Conservation (phyloP, 192 early-diverging fungal genomes). For the Umbelopsis ramanniana region DNA sequence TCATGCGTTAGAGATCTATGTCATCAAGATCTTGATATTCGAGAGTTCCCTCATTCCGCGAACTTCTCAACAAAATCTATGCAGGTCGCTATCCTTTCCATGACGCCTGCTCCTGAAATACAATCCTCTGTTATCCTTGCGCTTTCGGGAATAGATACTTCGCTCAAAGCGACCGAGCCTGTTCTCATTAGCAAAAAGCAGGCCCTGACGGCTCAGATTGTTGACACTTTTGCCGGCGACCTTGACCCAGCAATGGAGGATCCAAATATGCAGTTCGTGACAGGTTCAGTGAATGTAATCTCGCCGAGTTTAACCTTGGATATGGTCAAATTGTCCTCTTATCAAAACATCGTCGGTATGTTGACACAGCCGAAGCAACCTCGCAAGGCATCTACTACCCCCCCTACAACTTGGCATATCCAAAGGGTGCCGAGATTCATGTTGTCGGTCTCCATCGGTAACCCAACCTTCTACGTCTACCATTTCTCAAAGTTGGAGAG, state of each 20-base stretch:
- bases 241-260: neutral
- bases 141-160: neutral
- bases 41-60: neutral
- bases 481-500: neutral
- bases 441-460: neutral
- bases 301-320: neutral
- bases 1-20: neutral
- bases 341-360: neutral
- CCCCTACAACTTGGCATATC: neutral
- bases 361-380: neutral
- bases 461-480: neutral
- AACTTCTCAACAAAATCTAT: slow-evolving; percentile 1
- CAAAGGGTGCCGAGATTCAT: slow-evolving; percentile 9
- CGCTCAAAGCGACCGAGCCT: neutral
- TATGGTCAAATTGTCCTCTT: neutral
- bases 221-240: slow-evolving; percentile 7
- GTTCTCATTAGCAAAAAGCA: neutral
- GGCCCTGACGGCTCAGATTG: neutral
- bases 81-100: neutral
- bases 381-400: neutral
- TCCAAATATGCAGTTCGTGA: neutral
- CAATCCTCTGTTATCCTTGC: neutral
- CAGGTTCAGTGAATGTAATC: neutral
- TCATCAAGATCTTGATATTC: neutral
- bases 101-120: too few relatives aligned